A percentile compares a stretch with the other conserved stretches of the same genome.
phyloP scores from a whole-genome alignment of 805 yeast genomes.

The Nakazawaea wickerhamii region DNA sequence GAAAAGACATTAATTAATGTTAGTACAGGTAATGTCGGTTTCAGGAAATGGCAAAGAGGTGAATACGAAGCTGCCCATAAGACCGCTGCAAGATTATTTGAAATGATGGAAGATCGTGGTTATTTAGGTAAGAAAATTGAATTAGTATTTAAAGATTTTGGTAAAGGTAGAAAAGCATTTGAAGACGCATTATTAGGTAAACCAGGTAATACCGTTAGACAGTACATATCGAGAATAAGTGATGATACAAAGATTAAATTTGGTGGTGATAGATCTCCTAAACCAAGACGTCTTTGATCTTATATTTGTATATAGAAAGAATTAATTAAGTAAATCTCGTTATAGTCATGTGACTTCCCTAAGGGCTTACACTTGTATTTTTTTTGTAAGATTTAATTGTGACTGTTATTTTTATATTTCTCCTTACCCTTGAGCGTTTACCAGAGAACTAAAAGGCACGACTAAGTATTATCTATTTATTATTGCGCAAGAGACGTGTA shows the following conservation, averaged over 20 bases:
- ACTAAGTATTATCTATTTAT: too few species aligned
- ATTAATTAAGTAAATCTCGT: not conserved
- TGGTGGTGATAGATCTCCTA: conserved; percentile 90
- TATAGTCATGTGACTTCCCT: not conserved
- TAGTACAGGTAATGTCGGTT: conserved; percentile 84
- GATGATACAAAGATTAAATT: conserved; percentile 81
- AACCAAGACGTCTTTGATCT: conserved; percentile 61
- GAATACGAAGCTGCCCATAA: conserved; percentile 93
- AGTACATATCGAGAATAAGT: conserved; percentile 61
- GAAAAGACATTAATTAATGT: conserved; percentile 65
- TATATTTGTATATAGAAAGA: not conserved
- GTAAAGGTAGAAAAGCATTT: conserved; percentile 88
- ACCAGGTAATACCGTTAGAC: conserved; percentile 71
- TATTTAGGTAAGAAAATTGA: conserved; percentile 57
- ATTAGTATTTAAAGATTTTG: conserved; percentile 72
- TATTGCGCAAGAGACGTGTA: too few species aligned
- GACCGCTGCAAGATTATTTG: conserved; percentile 68
- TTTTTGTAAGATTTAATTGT: not conserved
- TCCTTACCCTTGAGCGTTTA: too few species aligned
- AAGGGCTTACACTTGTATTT: not conserved
- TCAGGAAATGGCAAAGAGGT: conserved; percentile 83
- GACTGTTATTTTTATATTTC: not conserved
- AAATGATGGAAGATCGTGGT: conserved; percentile 58
- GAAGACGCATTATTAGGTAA: conserved; percentile 79
- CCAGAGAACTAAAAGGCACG: too few species aligned